A percentile compares a stretch with the other conserved stretches of the same genome.
Evolutionary conservation across 495 filamentous ascomycete species (phyloP).

Genomic region (Aspergillus carlsbadensis): DNA sequence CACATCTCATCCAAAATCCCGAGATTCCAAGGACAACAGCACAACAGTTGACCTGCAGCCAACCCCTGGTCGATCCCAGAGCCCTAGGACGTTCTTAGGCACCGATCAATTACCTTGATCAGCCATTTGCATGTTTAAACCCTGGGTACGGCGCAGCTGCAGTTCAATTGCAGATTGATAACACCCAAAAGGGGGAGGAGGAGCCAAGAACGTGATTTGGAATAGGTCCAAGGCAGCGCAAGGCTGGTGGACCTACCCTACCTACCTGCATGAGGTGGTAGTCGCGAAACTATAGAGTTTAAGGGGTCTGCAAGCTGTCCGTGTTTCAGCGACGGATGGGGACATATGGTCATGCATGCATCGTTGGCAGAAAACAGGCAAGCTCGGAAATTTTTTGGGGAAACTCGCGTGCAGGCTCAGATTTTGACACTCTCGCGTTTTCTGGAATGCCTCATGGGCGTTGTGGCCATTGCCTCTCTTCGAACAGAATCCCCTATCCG

Average conservation of each 20-base stretch:
- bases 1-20: too few species aligned
- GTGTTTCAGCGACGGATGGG: not conserved
- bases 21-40: too few species aligned
- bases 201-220: constrained; percentile 1
- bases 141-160: not conserved
- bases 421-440: not conserved
- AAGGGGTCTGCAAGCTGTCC: not conserved
- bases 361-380: not conserved
- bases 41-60: not conserved
- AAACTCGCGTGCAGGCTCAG: not conserved
- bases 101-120: not conserved
- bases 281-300: too few species aligned
- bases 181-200: not conserved
- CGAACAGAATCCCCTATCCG: not conserved
- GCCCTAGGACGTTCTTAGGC: constrained; percentile 4
- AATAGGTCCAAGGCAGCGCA: not conserved
- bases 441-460: not conserved
- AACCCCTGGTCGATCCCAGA: constrained; percentile 3
- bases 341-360: not conserved
- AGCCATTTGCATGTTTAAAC: not conserved
- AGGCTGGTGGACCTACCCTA: too few species aligned
- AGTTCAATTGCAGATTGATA: not conserved
- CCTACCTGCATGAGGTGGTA: not conserved
- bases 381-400: constrained; percentile 1
- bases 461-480: not conserved